Conservation (phyloP, 768 basidiomycete species). For the Kwoniella dendrophila region DNA sequence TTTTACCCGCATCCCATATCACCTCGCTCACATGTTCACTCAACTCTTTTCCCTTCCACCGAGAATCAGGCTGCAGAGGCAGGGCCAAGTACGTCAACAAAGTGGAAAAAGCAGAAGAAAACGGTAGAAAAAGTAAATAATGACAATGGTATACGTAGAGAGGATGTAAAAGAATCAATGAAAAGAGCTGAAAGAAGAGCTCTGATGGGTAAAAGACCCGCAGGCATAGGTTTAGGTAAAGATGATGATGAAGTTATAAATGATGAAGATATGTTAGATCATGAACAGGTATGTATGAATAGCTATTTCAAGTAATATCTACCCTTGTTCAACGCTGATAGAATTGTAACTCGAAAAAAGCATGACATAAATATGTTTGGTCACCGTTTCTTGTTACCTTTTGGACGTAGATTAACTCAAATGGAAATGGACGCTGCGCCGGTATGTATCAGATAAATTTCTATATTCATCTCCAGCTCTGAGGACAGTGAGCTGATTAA, state of each 20-base stretch:
- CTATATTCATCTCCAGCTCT: background rate
- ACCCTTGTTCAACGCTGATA: background rate
- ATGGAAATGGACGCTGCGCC: conserved; percentile 48
- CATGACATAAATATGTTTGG: conserved; percentile 46
- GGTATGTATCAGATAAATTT: conserved; percentile 22
- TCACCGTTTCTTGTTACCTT: conserved; percentile 45
- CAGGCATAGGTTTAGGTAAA: conserved; percentile 29
- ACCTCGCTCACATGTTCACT: conserved; percentile 26
- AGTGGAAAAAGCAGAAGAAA: background rate
- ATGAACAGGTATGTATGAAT: conserved; percentile 41
- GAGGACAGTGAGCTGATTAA: background rate
- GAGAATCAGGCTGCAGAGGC: conserved; percentile 1
- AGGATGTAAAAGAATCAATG: conserved; percentile 1
- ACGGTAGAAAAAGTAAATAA: background rate
- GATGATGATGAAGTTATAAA: conserved; percentile 41
- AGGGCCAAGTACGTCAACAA: conserved; percentile 6
- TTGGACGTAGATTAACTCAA: conserved; percentile 42
- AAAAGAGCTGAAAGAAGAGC: conserved; percentile 30
- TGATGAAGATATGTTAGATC: conserved; percentile 42
- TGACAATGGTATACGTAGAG: background rate
- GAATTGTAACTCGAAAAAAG: conserved; percentile 8
- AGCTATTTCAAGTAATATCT: background rate
- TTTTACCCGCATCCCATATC: conserved; percentile 40
- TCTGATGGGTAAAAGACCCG: conserved; percentile 39
- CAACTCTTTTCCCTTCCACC: conserved; percentile 16